Conservation (phyloP, 805 yeast species). For the Blastobotrys robertii region DNA sequence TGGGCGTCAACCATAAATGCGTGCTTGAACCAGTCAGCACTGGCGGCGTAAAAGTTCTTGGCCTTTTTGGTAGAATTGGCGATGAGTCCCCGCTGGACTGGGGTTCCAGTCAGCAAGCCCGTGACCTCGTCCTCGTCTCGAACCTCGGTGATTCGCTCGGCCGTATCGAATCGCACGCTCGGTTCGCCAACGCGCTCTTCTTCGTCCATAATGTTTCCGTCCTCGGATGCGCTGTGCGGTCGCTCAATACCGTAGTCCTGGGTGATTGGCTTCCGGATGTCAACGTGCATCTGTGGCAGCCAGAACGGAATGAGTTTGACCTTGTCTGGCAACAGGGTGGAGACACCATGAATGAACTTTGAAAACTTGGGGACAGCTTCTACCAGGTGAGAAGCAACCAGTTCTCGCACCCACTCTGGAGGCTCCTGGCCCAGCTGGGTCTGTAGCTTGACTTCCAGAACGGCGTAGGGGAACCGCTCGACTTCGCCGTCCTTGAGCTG, state of each 20-base stretch:
- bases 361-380: conserved; percentile 98
- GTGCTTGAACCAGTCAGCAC: conserved; percentile 16
- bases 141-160: neutral
- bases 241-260: conserved; percentile 57
- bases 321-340: conserved; percentile 77
- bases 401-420: conserved; percentile 92
- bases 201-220: conserved; percentile 19
- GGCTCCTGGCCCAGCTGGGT: conserved; percentile 99
- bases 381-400: conserved; percentile 84
- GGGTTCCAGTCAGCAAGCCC: conserved; percentile 11
- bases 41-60: neutral
- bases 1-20: conserved; percentile 37
- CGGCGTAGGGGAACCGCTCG: conserved; percentile 95
- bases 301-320: conserved; percentile 88
- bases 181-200: conserved; percentile 18
- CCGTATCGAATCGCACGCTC: conserved; percentile 1
- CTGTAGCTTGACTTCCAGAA: conserved; percentile 91
- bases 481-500: conserved; percentile 79
- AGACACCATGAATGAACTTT: conserved; percentile 93
- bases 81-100: neutral
- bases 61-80: conserved; percentile 8
- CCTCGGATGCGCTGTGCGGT: conserved; percentile 23
- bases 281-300: conserved; percentile 95
- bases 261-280: conserved; percentile 79
- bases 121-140: conserved; percentile 15